These are phyloP conservation scores for Rosa chinensis DNA, from an alignment of 306 rosid species.

Conservation along the genomic window DNA sequence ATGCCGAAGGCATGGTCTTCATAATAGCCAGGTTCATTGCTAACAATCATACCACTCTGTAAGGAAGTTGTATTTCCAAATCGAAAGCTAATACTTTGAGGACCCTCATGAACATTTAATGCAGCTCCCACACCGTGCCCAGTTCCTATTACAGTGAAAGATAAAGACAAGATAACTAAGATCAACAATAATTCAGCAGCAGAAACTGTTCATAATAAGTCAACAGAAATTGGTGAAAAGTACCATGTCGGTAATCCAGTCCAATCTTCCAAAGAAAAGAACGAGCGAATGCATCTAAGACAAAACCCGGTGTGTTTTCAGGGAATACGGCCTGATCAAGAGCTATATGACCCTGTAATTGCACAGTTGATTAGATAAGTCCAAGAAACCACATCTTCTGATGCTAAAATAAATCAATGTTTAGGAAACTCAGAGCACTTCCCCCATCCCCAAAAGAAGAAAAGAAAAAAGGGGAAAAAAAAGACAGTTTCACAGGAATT, in stretches of 20 bases:
- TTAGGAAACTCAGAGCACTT: not conserved
- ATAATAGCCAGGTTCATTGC: conserved; percentile 99
- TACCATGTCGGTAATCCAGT: conserved; percentile 97
- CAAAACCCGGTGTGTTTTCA: conserved; percentile 90
- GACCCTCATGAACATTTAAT: conserved; percentile 94
- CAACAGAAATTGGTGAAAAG: conserved; percentile 10
- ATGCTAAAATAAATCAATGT: conserved; percentile 17
- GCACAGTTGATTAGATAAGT: conserved; percentile 25
- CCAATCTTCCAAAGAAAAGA: conserved; percentile 95
- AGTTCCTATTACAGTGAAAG: conserved; percentile 53
- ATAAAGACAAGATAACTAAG: not conserved
- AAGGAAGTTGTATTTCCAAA: conserved; percentile 83
- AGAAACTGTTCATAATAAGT: not conserved
- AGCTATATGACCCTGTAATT: conserved; percentile 90
- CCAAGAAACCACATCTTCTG: conserved; percentile 12
- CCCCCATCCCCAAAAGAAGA: not conserved
- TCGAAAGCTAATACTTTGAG: conserved; percentile 88
- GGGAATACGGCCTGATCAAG: conserved; percentile 89
- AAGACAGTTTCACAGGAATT: not conserved
- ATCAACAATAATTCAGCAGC: not conserved
- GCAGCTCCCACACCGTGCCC: conserved; percentile 99
- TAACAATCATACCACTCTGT: conserved; percentile 74
- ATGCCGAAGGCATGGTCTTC: conserved; percentile 95
- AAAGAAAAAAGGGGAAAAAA: too few species aligned
- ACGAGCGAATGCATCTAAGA: conserved; percentile 94